Evolutionary conservation across 805 yeast genomes (phyloP).

Genomic region (Dipodascus albidus): DNA sequence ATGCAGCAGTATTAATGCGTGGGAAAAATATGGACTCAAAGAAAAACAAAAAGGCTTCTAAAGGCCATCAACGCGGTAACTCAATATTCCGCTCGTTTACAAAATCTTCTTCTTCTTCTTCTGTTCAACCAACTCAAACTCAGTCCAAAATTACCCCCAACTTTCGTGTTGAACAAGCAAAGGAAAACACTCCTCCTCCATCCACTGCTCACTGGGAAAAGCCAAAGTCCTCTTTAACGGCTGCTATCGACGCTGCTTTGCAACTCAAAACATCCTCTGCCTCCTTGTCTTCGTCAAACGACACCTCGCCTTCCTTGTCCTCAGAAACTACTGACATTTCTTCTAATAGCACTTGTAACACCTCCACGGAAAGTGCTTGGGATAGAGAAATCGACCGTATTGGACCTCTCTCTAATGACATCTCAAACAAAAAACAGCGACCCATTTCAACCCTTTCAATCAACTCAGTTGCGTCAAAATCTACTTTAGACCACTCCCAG

Average conservation of each 20-base stretch:
- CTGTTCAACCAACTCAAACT: neutral
- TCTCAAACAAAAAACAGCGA: neutral
- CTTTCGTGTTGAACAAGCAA: neutral
- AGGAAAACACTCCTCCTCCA: neutral
- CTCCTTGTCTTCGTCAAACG: neutral
- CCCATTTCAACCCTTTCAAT: neutral
- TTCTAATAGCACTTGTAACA: neutral
- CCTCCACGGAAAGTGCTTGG: neutral
- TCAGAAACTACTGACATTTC: neutral
- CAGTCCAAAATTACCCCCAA: neutral
- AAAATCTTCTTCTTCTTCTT: neutral
- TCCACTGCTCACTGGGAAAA: neutral
- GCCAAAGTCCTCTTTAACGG: neutral
- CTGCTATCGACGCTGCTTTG: neutral
- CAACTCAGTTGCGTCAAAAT: neutral
- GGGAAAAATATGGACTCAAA: neutral
- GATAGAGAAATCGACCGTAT: slow-evolving; percentile 1
- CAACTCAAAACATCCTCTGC: neutral
- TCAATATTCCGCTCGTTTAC: neutral
- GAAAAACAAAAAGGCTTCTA: neutral
- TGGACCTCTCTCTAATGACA: neutral
- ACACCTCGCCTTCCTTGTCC: neutral
- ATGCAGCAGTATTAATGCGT: no score
- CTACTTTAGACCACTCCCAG: neutral
- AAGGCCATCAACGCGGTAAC: neutral